A percentile compares a stretch with the other conserved stretches of the same genome.
Evolutionary conservation across 2,329 filamentous ascomycete genomes (phyloP).

Genomic region (Elsinoe batatas): DNA sequence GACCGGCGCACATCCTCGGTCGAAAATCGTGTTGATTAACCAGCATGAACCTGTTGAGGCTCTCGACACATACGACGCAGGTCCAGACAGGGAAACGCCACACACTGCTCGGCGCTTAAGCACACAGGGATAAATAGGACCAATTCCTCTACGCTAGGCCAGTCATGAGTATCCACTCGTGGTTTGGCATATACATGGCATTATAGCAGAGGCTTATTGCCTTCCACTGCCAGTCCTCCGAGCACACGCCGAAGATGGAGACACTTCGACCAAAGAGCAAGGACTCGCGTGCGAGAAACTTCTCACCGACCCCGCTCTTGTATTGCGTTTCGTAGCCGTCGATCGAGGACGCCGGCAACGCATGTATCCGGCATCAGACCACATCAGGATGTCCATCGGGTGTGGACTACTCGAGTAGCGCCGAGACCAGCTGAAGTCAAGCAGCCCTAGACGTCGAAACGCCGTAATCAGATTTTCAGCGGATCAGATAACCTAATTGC

Average conservation of each 20-base stretch:
- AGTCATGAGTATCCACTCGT: too few species aligned
- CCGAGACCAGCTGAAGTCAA: conserved; percentile 3
- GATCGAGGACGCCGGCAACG: not conserved
- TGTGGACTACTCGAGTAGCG: not conserved
- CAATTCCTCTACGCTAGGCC: too few species aligned
- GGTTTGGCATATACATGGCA: too few species aligned
- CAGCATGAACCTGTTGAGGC: not conserved
- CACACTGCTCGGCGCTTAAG: not conserved
- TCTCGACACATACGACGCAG: not conserved
- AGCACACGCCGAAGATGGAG: not conserved
- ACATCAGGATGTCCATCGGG: not conserved
- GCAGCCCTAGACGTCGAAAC: not conserved
- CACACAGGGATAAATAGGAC: not conserved
- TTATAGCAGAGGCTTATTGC: too few species aligned
- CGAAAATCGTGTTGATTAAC: not conserved
- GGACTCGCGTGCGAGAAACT: not conserved
- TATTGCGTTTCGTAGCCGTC: not conserved
- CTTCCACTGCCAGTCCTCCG: too few species aligned
- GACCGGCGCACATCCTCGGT: not conserved
- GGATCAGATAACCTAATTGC: conserved; percentile 16
- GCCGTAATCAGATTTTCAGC: conserved; percentile 5
- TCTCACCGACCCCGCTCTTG: not conserved
- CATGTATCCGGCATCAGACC: not conserved
- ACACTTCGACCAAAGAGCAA: not conserved
- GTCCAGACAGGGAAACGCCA: not conserved